Base-by-base conservation (phyloP, 768 basidiomycete genomes). In the Lentinula lateritia region DNA sequence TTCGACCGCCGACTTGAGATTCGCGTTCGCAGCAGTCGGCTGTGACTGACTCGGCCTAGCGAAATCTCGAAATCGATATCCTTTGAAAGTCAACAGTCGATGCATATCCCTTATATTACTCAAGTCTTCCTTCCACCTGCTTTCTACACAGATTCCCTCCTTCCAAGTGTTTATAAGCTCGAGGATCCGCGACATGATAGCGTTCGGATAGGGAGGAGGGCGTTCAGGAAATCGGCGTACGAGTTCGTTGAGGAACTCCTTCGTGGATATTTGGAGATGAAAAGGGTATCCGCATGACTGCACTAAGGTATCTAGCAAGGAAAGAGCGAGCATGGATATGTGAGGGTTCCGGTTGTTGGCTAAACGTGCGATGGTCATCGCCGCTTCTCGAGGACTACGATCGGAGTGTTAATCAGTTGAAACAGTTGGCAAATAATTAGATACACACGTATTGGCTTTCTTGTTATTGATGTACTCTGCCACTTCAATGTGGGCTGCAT, bases 61-160 rank as follows among this genome's bases (percentile, higher is more conserved):
- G 1, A 72, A 55, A 36, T 90, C 87, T 60, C 89, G 80, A 74
- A 92, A 92, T 16, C 89, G 81, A 72, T 87, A 87, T 64, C 96
- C 97, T 71, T 98, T 99, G 82, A 95, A 98, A 6, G 87, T 89
- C 66, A 99, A 73, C 58, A 99, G 73, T 23, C 96, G 78, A 73
- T 98, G 93, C 97, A 99, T 99, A 75, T 99, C 97, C 66, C 96
- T 75, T 62, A 99, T 97, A 68, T 98, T 98, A 8, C 92, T 93
- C 52, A 99, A 77, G 74, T 98, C 96, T 62, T 98, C 97, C 71
- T 92, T 93, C 87, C 93, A 95, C 71, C 95, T 86, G 50, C 90
- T 92, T 36, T 91, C 88, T 0, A 78, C 70, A 69, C 96, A 98
- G 50, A 99, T 91, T 2, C 88, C 88, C 70, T 95, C 93, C 76